Percentiles rank a stretch among this genome's conserved stretches.
Evolutionary conservation across 176 grass and related monocot genomes (phyloP).

Genomic region (Musa acuminata): DNA sequence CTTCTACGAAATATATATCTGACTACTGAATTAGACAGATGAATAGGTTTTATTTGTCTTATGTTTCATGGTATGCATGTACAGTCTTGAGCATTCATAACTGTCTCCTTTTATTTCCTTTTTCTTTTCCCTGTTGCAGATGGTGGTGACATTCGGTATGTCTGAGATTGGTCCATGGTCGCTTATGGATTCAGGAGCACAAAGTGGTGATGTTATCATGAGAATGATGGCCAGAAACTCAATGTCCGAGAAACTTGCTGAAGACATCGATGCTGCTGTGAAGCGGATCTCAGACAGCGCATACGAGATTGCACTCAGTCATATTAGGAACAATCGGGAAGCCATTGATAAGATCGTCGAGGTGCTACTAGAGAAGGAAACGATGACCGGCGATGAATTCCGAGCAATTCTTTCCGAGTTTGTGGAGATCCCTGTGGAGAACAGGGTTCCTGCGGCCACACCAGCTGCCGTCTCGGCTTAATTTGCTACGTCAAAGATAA

Average conservation of each 20-base stretch:
- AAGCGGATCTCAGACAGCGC: conserved; percentile 74
- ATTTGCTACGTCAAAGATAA: background rate
- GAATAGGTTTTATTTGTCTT: too few species aligned
- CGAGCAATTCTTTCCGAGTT: conserved; percentile 84
- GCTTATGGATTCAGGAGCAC: conserved; percentile 66
- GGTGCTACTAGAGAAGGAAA: conserved; percentile 90
- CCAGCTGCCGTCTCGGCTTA: conserved; percentile 3
- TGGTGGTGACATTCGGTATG: conserved; percentile 93
- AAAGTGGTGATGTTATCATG: conserved; percentile 81
- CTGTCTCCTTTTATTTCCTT: background rate
- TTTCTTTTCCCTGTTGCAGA: conserved; percentile 33
- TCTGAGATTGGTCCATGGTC: conserved; percentile 96
- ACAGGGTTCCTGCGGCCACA: conserved; percentile 57
- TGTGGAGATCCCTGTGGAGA: conserved; percentile 79
- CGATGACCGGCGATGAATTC: conserved; percentile 74
- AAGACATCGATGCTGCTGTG: conserved; percentile 74
- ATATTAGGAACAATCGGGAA: conserved; percentile 72
- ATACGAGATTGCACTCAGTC: conserved; percentile 57
- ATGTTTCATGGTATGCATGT: background rate
- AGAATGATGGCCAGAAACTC: conserved; percentile 98
- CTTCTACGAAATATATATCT: too few species aligned
- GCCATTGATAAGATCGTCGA: conserved; percentile 96
- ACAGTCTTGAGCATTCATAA: background rate
- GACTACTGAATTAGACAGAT: too few species aligned
- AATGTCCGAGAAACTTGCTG: conserved; percentile 92